Evolutionary conservation across 2,329 filamentous ascomycete genomes (phyloP).

Genomic region (Penicillium hesseltinei): DNA sequence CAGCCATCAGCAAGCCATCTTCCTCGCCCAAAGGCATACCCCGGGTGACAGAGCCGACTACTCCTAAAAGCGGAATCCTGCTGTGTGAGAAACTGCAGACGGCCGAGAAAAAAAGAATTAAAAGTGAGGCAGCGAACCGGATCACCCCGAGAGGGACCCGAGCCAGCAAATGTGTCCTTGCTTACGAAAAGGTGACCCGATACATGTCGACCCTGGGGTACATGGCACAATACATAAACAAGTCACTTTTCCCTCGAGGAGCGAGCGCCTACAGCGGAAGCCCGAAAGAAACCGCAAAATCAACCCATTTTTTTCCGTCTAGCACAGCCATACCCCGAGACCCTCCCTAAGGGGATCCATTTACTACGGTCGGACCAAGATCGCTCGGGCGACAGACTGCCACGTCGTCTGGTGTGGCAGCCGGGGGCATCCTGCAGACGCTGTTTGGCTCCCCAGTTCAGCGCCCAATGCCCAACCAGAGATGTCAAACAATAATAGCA

Average conservation of each 20-base stretch:
- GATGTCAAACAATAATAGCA: neutral
- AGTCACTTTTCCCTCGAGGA: neutral
- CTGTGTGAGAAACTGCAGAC: slow-evolving; percentile 9
- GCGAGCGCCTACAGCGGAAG: slow-evolving; percentile 24
- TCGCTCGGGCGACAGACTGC: slow-evolving; percentile 15
- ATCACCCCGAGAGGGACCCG: slow-evolving; percentile 27
- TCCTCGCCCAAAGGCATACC: neutral
- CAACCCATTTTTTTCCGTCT: neutral
- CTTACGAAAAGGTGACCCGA: slow-evolving; percentile 9
- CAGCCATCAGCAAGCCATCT: neutral
- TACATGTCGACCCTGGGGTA: slow-evolving; percentile 4
- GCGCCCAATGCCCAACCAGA: slow-evolving; percentile 16
- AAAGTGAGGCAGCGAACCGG: slow-evolving; percentile 44
- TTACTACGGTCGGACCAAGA: slow-evolving; percentile 8
- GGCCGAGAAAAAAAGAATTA: slow-evolving; percentile 13
- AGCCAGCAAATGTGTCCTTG: slow-evolving; percentile 16
- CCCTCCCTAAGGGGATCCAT: neutral
- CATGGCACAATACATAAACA: slow-evolving; percentile 4
- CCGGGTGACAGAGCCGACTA: slow-evolving; percentile 4
- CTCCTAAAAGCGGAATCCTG: neutral
- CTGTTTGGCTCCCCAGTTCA: slow-evolving; percentile 2
- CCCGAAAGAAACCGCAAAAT: neutral
- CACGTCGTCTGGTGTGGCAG: slow-evolving; percentile 23
- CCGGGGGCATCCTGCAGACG: slow-evolving; percentile 21
- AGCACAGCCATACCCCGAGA: slow-evolving; percentile 7